These are phyloP conservation scores for Pichia californica DNA, from an alignment of 805 yeast species.

Conservation along the genomic window DNA sequence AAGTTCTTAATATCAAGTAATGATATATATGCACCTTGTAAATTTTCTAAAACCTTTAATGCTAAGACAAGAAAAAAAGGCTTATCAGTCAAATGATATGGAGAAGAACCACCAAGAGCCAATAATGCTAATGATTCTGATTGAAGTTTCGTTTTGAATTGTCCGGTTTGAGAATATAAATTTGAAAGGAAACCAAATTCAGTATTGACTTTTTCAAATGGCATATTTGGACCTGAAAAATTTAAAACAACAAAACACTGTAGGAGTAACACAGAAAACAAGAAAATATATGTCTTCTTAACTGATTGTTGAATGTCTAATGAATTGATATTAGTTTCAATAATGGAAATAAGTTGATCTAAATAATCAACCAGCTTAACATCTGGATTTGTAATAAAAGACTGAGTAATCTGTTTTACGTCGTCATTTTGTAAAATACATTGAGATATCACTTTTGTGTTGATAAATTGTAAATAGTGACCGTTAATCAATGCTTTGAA, in stretches of 20 bases:
- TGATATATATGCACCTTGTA: conserved; percentile 28
- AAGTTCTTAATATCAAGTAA: conserved; percentile 17
- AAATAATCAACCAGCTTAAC: neutral
- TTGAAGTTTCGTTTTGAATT: conserved; percentile 17
- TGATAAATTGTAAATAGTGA: conserved; percentile 21
- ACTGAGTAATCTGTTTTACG: conserved; percentile 4
- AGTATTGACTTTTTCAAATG: conserved; percentile 22
- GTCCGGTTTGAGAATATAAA: conserved; percentile 16
- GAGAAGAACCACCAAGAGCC: conserved; percentile 49
- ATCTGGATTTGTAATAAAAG: neutral
- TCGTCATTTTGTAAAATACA: conserved; percentile 14
- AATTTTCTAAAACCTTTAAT: conserved; percentile 36
- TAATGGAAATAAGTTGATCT: neutral
- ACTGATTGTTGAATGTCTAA: neutral
- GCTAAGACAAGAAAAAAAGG: conserved; percentile 42
- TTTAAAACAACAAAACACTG: conserved; percentile 71
- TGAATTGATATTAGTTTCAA: neutral
- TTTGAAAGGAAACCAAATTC: conserved; percentile 12
- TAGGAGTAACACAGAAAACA: conserved; percentile 50
- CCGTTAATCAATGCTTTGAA: conserved; percentile 21
- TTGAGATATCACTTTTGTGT: conserved; percentile 7
- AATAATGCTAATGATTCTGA: conserved; percentile 12
- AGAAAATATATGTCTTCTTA: conserved; percentile 14
- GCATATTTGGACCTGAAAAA: conserved; percentile 73
- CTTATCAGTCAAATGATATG: conserved; percentile 53